These are phyloP conservation scores for Ceriops zippeliana DNA, from an alignment of 345 rosid species.

Conservation along the genomic window DNA sequence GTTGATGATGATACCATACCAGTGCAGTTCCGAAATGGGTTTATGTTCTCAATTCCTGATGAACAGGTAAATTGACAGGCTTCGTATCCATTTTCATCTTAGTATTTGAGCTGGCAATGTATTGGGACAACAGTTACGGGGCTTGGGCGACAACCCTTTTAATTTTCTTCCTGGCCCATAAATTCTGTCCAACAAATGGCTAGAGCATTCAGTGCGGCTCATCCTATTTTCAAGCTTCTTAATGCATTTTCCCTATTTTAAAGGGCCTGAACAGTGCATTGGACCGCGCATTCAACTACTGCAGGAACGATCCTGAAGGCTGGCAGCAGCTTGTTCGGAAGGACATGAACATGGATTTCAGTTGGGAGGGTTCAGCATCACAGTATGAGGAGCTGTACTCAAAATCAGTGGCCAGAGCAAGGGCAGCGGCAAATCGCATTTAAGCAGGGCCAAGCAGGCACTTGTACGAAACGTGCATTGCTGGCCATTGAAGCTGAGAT, in stretches of 20 bases:
- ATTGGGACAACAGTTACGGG: neutral
- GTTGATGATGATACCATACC: constrained; percentile 78
- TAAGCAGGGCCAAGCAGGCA: constrained; percentile 9
- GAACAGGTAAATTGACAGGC: constrained; percentile 55
- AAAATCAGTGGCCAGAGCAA: constrained; percentile 66
- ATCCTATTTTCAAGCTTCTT: neutral
- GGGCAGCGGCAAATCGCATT: constrained; percentile 37
- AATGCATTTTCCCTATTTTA: neutral
- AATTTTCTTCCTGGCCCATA: neutral
- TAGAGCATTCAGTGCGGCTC: neutral
- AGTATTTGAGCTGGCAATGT: neutral
- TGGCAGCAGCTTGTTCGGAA: constrained; percentile 70
- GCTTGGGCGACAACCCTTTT: neutral
- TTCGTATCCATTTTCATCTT: neutral
- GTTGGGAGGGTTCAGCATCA: constrained; percentile 80
- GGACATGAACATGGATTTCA: constrained; percentile 78
- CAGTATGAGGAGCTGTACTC: constrained; percentile 82
- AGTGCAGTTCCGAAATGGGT: constrained; percentile 63
- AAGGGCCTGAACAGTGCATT: constrained; percentile 65
- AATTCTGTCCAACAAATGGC: neutral
- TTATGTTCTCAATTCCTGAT: constrained; percentile 61
- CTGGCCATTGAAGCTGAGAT: neutral
- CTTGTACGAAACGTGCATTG: neutral
- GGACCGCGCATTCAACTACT: constrained; percentile 68
- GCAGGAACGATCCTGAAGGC: constrained; percentile 39